phyloP scores from a whole-genome alignment of 108 stramenopile species.

The Cyclotella cryptica region DNA sequence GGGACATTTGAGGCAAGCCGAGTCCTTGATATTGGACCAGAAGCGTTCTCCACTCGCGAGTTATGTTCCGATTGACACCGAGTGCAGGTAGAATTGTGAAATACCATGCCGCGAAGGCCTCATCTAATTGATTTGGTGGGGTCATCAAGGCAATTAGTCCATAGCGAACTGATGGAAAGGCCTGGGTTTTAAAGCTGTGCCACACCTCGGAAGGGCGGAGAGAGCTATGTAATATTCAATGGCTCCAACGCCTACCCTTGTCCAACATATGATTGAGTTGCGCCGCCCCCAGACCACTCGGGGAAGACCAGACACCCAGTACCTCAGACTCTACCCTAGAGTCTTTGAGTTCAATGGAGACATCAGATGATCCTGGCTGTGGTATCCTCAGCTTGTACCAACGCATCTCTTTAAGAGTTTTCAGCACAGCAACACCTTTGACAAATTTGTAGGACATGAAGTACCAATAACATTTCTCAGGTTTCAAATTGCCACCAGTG shows the following conservation, averaged over 20 bases:
- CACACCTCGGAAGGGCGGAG: too few species aligned
- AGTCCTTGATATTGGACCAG: too few species aligned
- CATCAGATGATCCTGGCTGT: not conserved
- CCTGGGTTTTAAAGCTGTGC: too few species aligned
- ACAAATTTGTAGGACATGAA: too few species aligned
- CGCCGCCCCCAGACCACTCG: not conserved
- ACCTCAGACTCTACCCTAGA: not conserved
- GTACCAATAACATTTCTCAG: too few species aligned
- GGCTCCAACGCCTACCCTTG: not conserved
- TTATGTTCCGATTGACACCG: constrained; percentile 1
- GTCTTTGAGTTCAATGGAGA: not conserved
- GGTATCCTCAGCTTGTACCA: not conserved
- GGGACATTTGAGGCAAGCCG: too few species aligned
- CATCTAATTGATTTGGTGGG: not conserved
- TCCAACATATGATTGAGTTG: not conserved
- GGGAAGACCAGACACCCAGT: too few species aligned
- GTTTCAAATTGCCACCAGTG: too few species aligned
- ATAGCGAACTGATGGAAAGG: too few species aligned
- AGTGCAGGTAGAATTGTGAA: not conserved
- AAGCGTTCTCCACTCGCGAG: too few species aligned
- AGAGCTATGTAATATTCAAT: too few species aligned
- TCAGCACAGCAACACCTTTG: not conserved
- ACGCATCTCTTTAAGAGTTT: not conserved
- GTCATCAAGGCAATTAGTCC: not conserved
- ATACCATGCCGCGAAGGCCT: not conserved